Evolutionary conservation across 805 yeast genomes (phyloP).

Genomic region (Candida hispaniensis): DNA sequence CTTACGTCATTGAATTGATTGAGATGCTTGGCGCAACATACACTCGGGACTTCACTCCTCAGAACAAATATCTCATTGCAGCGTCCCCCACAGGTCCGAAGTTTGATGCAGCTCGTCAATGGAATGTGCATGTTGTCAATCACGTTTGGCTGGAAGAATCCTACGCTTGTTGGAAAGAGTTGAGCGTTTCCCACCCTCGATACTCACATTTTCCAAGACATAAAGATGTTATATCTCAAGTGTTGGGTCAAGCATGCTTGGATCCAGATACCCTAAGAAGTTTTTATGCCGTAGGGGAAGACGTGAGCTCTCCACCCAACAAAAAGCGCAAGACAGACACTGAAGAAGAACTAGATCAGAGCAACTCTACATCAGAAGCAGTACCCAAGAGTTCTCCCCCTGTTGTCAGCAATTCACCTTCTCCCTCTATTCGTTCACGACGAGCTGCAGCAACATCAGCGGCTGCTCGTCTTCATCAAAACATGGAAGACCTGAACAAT

Average conservation of each 20-base stretch:
- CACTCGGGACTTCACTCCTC: slow-evolving; percentile 49
- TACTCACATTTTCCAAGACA: slow-evolving; percentile 40
- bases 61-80: slow-evolving; percentile 63
- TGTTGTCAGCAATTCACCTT: no score
- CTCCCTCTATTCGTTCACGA: slow-evolving; percentile 17
- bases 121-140: slow-evolving; percentile 59
- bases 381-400: no score
- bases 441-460: slow-evolving; percentile 55
- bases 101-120: slow-evolving; percentile 57
- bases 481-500: slow-evolving; percentile 36
- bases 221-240: slow-evolving; percentile 33
- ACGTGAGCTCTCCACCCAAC: slow-evolving; percentile 15
- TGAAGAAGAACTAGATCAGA: slow-evolving; percentile 12
- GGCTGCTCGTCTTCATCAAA: slow-evolving; percentile 50
- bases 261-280: slow-evolving; percentile 33
- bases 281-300: slow-evolving; percentile 30
- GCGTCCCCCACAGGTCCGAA: slow-evolving; percentile 62
- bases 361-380: no score
- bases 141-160: slow-evolving; percentile 87
- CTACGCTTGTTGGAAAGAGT: slow-evolving; percentile 48
- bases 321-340: slow-evolving; percentile 10
- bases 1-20: slow-evolving; percentile 54
- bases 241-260: slow-evolving; percentile 44
- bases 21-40: slow-evolving; percentile 64
- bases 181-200: slow-evolving; percentile 37